Evolutionary conservation across 495 filamentous ascomycete genomes (phyloP).

Genomic region (Trichocladium uniseriatum): DNA sequence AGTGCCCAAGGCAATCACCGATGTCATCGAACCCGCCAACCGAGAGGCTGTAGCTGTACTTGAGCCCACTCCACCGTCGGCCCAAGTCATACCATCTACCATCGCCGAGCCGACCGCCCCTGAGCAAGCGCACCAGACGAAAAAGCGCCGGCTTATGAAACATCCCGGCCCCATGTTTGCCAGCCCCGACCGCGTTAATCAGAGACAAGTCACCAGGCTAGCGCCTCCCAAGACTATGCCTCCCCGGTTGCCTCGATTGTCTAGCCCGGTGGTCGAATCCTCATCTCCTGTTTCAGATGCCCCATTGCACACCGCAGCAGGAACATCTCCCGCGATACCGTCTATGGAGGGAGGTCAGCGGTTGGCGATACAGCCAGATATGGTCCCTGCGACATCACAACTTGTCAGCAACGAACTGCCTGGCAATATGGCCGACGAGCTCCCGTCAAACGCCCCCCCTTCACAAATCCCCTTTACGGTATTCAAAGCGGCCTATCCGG

Average conservation of each 20-base stretch:
- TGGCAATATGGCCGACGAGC: slow-evolving; percentile 6
- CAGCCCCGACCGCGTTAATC: slow-evolving; percentile 1
- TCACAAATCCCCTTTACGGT: slow-evolving; percentile 32
- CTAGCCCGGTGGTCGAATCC: neutral
- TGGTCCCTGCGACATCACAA: neutral
- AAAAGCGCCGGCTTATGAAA: slow-evolving; percentile 15
- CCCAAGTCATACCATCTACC: slow-evolving; percentile 34
- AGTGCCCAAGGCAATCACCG: slow-evolving; percentile 41
- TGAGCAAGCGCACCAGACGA: neutral
- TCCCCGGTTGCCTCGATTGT: neutral
- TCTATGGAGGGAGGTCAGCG: neutral
- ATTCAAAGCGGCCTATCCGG: slow-evolving; percentile 50
- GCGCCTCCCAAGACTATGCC: neutral
- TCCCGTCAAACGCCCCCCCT: slow-evolving; percentile 16
- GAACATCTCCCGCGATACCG: neutral
- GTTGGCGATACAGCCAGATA: neutral
- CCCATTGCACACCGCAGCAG: neutral
- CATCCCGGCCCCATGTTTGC: neutral
- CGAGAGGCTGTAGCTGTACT: slow-evolving; percentile 10
- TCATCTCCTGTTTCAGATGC: neutral
- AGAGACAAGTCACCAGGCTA: neutral
- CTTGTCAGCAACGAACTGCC: neutral
- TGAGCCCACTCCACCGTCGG: slow-evolving; percentile 32
- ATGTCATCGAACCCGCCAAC: slow-evolving; percentile 18
- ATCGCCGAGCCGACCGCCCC: neutral